phyloP scores from a whole-genome alignment of 2,329 filamentous ascomycete species.

The Xylariaceae sp. region DNA sequence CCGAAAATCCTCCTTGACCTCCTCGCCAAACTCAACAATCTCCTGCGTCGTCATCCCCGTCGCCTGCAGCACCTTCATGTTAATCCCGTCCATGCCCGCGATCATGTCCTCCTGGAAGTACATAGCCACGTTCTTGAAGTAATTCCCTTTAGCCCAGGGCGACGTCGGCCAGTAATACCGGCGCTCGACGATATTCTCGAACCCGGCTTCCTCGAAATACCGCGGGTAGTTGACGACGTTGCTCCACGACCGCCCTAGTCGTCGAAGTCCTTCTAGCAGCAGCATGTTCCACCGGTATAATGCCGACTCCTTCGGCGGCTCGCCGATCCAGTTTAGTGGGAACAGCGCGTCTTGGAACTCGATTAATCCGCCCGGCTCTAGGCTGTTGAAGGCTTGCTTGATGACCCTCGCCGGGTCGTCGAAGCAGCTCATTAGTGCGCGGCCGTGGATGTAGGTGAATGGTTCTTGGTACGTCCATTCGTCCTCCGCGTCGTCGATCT shows the following conservation, averaged over 20 bases:
- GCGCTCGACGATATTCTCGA: conserved; percentile 32
- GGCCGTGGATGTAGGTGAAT: conserved; percentile 52
- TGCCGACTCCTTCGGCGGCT: conserved; percentile 31
- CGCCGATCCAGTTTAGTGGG: conserved; percentile 31
- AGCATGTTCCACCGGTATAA: conserved; percentile 33
- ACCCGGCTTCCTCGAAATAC: conserved; percentile 33
- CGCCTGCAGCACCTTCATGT: conserved; percentile 33
- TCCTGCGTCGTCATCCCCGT: conserved; percentile 30
- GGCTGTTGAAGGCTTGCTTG: conserved; percentile 41
- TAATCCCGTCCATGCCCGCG: conserved; percentile 33
- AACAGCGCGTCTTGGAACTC: conserved; percentile 36
- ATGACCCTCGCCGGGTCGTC: conserved; percentile 46
- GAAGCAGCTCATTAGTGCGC: conserved; percentile 48
- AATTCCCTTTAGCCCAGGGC: conserved; percentile 36
- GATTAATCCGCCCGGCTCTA: conserved; percentile 38
- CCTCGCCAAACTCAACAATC: conserved; percentile 30
- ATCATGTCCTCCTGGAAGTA: conserved; percentile 33
- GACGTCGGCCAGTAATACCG: conserved; percentile 34
- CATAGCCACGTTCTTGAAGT: conserved; percentile 34
- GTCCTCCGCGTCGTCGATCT: conserved; percentile 52
- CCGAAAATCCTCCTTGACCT: conserved; percentile 32
- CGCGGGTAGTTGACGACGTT: conserved; percentile 29
- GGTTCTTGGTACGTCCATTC: conserved; percentile 47
- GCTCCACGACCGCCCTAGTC: conserved; percentile 30
- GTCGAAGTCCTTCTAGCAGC: conserved; percentile 31